Evolutionary conservation across 2,329 filamentous ascomycete species (phyloP).

Genomic region (Colletotrichum tofieldiae): DNA sequence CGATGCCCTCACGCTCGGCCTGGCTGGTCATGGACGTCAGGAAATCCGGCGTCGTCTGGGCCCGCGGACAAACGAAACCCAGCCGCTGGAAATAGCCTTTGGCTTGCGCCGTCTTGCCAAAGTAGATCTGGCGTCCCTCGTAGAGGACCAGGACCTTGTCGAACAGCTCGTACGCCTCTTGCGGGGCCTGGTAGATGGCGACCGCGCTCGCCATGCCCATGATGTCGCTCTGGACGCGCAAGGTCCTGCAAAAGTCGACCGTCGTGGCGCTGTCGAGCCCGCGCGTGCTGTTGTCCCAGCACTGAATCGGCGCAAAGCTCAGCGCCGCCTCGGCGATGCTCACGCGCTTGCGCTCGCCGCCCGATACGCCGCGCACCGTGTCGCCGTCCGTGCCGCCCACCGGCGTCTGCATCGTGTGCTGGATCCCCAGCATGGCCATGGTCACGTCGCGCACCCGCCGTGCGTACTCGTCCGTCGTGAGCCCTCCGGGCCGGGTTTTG

Average conservation of each 20-base stretch:
- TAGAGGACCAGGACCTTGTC: conserved; percentile 80
- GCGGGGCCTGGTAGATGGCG: conserved; percentile 75
- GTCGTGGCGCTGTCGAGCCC: conserved; percentile 78
- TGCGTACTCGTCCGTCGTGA: conserved; percentile 59
- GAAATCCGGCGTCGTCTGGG: conserved; percentile 80
- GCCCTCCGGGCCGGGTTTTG: conserved; percentile 63
- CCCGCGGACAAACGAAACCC: conserved; percentile 70
- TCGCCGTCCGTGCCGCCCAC: conserved; percentile 77
- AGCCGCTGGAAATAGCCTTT: conserved; percentile 49
- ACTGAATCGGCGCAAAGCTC: conserved; percentile 66
- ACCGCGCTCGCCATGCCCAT: conserved; percentile 71
- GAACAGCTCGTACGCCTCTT: conserved; percentile 63
- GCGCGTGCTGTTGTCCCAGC: conserved; percentile 79
- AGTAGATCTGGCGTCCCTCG: conserved; percentile 76
- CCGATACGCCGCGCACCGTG: conserved; percentile 74
- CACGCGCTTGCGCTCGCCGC: conserved; percentile 81
- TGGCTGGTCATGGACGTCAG: conserved; percentile 68
- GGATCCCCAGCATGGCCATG: conserved; percentile 82
- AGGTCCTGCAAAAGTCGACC: conserved; percentile 74
- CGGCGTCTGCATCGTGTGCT: conserved; percentile 78
- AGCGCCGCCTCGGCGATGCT: conserved; percentile 78
- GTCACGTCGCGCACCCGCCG: conserved; percentile 76
- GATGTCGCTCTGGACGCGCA: conserved; percentile 73
- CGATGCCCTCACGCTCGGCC: conserved; percentile 54
- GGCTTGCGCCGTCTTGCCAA: conserved; percentile 45